phyloP scores from a whole-genome alignment of 331 rosid species.

The Malus hybrid region DNA sequence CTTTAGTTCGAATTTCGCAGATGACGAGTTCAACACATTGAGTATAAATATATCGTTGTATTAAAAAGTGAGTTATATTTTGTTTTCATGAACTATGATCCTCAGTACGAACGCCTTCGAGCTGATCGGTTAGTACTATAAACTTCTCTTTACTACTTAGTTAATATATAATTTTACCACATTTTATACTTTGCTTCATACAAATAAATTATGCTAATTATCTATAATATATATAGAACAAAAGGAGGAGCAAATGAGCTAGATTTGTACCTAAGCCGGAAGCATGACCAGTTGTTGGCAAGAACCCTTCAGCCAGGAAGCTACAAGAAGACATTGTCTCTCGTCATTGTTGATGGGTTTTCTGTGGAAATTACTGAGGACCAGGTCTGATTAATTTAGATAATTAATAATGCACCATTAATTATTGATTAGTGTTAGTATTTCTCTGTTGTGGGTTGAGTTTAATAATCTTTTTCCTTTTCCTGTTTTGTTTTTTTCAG shows the following conservation, averaged over 20 bases:
- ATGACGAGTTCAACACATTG: no score
- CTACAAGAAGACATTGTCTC: conserved; percentile 59
- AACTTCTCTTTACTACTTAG: neutral
- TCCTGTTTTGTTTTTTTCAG: conserved; percentile 20
- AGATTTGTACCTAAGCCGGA: conserved; percentile 66
- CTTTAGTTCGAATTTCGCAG: no score
- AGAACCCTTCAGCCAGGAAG: conserved; percentile 52
- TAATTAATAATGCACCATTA: neutral
- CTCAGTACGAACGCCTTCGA: conserved; percentile 65
- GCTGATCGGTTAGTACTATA: conserved; percentile 41
- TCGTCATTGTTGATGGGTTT: conserved; percentile 85
- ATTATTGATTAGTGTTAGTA: no score
- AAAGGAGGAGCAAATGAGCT: conserved; percentile 51
- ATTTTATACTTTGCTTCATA: neutral
- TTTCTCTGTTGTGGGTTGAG: neutral
- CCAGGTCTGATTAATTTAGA: conserved; percentile 36
- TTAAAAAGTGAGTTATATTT: conserved; percentile 45
- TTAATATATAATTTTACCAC: neutral
- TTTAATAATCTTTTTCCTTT: neutral
- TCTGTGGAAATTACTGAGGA: conserved; percentile 53
- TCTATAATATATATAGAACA: conserved; percentile 14
- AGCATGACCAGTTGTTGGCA: conserved; percentile 68
- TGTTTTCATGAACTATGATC: conserved; percentile 88
- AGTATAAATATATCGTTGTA: no score
- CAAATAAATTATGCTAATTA: no score